These are phyloP conservation scores for Dacryopinax primogenitus DNA, from an alignment of 768 basidiomycete species.

Conservation along the genomic window DNA sequence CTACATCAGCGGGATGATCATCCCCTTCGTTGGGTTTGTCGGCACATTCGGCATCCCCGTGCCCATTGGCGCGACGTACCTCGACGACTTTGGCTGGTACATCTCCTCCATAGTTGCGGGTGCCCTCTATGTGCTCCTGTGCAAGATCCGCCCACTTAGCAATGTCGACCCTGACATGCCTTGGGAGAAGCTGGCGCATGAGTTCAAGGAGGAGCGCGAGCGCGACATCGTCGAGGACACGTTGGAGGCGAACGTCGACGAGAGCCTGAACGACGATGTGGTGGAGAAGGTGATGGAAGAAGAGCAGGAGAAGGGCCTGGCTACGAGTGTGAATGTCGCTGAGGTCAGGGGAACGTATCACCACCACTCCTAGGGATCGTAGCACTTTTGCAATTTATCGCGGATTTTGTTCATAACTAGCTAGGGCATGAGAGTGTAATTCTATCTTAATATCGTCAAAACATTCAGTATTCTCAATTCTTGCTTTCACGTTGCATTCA, in stretches of 20 bases:
- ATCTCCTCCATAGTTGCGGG: conserved; percentile 16
- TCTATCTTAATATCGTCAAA: too few relatives aligned
- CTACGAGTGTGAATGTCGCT: not conserved
- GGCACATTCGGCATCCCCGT: conserved; percentile 35
- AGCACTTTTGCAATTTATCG: too few relatives aligned
- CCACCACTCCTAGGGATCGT: not conserved
- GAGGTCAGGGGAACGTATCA: conserved; percentile 4
- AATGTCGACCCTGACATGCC: conserved; percentile 11
- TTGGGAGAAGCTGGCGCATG: conserved; percentile 1
- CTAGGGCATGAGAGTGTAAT: too few relatives aligned
- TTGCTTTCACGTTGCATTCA: too few relatives aligned
- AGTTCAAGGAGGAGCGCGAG: conserved; percentile 6
- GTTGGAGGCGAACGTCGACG: conserved; percentile 4
- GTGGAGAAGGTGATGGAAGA: not conserved
- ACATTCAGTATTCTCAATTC: too few relatives aligned
- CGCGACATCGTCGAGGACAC: not conserved
- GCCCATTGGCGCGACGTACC: conserved; percentile 12
- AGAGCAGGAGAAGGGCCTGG: conserved; percentile 7
- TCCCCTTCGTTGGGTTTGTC: conserved; percentile 72
- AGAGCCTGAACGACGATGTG: not conserved
- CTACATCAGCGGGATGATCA: conserved; percentile 60
- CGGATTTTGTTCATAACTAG: too few relatives aligned
- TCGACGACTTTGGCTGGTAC: conserved; percentile 19
- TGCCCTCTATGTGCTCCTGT: conserved; percentile 9
- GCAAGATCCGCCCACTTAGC: conserved; percentile 9